A percentile compares a stretch with the other conserved stretches of the same genome.
Evolutionary conservation across 2,329 filamentous ascomycete species (phyloP).

Genomic region (Chaetomiaceae sp.): DNA sequence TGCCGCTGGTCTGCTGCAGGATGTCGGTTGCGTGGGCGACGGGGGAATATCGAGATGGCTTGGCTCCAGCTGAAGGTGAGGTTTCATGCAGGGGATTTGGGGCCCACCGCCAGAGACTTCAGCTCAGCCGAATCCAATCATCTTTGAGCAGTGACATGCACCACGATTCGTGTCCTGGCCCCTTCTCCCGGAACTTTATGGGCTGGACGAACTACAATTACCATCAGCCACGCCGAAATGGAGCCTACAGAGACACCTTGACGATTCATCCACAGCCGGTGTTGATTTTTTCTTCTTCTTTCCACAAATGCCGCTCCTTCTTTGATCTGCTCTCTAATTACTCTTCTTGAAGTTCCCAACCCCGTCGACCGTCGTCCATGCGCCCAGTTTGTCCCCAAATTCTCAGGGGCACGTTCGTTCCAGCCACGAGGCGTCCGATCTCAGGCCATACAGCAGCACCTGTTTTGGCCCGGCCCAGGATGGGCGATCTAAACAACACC

Average conservation of each 20-base stretch:
- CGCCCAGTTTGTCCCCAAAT: not conserved
- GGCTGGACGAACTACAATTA: too few species aligned
- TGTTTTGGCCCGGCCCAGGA: not conserved
- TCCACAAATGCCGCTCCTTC: too few species aligned
- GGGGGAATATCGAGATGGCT: too few species aligned
- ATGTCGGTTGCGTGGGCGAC: too few species aligned
- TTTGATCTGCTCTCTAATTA: too few species aligned
- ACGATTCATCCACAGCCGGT: too few species aligned
- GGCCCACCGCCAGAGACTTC: too few species aligned
- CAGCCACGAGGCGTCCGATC: not conserved
- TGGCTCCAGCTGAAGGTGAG: too few species aligned
- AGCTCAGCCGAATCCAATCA: not conserved
- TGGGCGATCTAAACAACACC: slow-evolving; percentile 13
- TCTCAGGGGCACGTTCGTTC: not conserved
- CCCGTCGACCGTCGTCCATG: not conserved
- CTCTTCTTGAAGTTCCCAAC: too few species aligned
- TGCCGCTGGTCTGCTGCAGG: too few species aligned
- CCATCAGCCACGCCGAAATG: not conserved
- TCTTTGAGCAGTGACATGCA: not conserved
- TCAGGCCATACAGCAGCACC: not conserved
- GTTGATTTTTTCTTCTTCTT: not conserved
- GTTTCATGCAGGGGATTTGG: too few species aligned
- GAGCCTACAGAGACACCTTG: too few species aligned
- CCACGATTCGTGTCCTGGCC: not conserved
- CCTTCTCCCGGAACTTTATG: not conserved